Base-by-base conservation (phyloP, 2,329 filamentous ascomycete species). In the Sporothrix globosa region DNA sequence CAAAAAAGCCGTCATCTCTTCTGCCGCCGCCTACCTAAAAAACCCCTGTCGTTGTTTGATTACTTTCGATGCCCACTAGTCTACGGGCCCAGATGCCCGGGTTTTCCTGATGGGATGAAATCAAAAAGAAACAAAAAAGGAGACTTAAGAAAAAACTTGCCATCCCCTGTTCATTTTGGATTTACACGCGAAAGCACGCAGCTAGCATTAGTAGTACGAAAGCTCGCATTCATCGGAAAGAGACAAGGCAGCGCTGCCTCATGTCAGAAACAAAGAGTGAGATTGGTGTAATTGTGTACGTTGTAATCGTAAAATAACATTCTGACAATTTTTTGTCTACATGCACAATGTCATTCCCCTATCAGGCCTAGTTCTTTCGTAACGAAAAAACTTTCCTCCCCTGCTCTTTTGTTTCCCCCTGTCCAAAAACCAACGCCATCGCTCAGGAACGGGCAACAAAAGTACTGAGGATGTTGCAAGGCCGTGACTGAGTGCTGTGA, bases 51-150 rank as follows among this genome's bases (percentile, higher is more conserved):
- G 30, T 39, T 19, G 30, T 52, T 67, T 65, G 41, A 56, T 27
- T 67, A 27, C 65, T 67, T 41, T 54, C 63, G 46, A 67, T 67
- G 50, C 48, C 65, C 66, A 21, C 66, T 68, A 58, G 52, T 46
- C 66, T 27, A 56, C 66, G 21, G 66, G 66, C 39, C 66, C 66
- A 68, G 66, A 68, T 58, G 66, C 39, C 39, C 41, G 52, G 66
- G 66, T 34, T 67, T 10, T 63, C 30, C 63, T 70, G 61, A 50
- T n/a, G 44, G 41, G 48, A 39, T 54, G 50, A 54, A 41, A 41
- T 10, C 44, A 50, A 14, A 54, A 67, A n/a, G 39, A 27, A 54
- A 54, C 4, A 19, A n/a, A 44, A 44, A n/a, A 41, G 56, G 13
- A 34, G 13, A 17, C 7, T 34, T n/a, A 14, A 63, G 13, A 46